Evolutionary conservation across 1,284 basidiomycete species (phyloP), one percentile per base, ranked within the genome.

Genomic region (Exobasidium cylindrosporum): DNA sequence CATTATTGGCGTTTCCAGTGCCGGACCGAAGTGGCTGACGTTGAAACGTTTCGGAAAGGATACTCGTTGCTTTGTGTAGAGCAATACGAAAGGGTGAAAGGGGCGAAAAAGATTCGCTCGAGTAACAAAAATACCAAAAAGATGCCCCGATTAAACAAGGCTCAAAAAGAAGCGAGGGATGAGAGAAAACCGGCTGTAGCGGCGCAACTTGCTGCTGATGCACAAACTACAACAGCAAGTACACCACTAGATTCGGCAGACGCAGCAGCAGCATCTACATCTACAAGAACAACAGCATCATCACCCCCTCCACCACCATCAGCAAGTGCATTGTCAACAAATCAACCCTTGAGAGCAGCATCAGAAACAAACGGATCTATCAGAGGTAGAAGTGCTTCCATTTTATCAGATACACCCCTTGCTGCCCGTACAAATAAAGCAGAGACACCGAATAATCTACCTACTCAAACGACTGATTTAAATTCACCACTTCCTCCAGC

Each of bases 81-180:
- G n/a, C n/a, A n/a, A n/a, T n/a, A n/a, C n/a, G n/a, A n/a, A n/a
- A n/a, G n/a, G n/a, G n/a, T n/a, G n/a, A n/a, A n/a, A n/a, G n/a
- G n/a, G n/a, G n/a, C n/a, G n/a, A n/a, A n/a, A n/a, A n/a, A n/a
- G n/a, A n/a, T n/a, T n/a, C n/a, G n/a, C n/a, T n/a, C n/a, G n/a
- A n/a, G n/a, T n/a, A n/a, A n/a, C n/a, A n/a, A n/a, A n/a, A n/a
- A n/a, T n/a, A n/a, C n/a, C n/a, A n/a, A n/a, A n/a, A n/a, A n/a
- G 24, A 61, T 61, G 60, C 31, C 40, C 17, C 53, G 53, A 31
- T 40, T 61, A 21, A 44, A 45, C 23, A 61, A 56, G 40, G 60
- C 55, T 1, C 60, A 61, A 40, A 29, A 49, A 7, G 60, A 62
- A 45, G 60, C 55, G 23, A 32, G 31, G 23, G 59, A 61, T 11